Conservation (phyloP, 1,139 yeast species). For the Yamadazyma diospyri region DNA sequence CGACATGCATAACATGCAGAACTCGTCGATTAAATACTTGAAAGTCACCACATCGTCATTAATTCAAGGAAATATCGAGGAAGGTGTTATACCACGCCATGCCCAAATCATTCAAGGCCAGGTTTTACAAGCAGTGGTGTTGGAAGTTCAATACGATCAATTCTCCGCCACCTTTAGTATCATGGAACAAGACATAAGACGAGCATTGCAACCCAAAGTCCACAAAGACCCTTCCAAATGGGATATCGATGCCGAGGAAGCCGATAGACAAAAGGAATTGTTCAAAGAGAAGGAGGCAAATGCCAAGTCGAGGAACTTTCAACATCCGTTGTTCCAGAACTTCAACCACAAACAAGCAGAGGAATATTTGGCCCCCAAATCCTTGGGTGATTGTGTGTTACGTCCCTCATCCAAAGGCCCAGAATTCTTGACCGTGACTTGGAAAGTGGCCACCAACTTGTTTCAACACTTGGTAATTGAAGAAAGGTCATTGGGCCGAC, state of each 20-base stretch:
- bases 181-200: slow-evolving; percentile 59
- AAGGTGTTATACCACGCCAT: slow-evolving; percentile 58
- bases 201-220: slow-evolving; percentile 50
- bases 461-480: slow-evolving; percentile 89
- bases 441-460: slow-evolving; percentile 90
- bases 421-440: slow-evolving; percentile 86
- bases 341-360: slow-evolving; percentile 89
- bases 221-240: slow-evolving; percentile 66
- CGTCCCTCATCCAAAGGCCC: slow-evolving; percentile 92
- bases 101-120: slow-evolving; percentile 58
- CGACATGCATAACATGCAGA: slow-evolving; percentile 27
- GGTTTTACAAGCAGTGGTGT: slow-evolving; percentile 80
- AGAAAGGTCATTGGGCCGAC: slow-evolving; percentile 58
- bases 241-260: slow-evolving; percentile 77
- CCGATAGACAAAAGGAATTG: slow-evolving; percentile 57
- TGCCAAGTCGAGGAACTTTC: slow-evolving; percentile 65
- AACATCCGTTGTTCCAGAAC: slow-evolving; percentile 87
- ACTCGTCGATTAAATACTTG: slow-evolving; percentile 37
- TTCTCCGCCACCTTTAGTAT: slow-evolving; percentile 76
- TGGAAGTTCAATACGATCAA: slow-evolving; percentile 63
- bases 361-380: slow-evolving; percentile 82
- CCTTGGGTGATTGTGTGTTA: slow-evolving; percentile 89
- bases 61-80: slow-evolving; percentile 70
- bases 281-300: slow-evolving; percentile 57
- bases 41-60: slow-evolving; percentile 72